phyloP scores from a whole-genome alignment of 176 grass and related monocot species.

The Oryza brachyantha region DNA sequence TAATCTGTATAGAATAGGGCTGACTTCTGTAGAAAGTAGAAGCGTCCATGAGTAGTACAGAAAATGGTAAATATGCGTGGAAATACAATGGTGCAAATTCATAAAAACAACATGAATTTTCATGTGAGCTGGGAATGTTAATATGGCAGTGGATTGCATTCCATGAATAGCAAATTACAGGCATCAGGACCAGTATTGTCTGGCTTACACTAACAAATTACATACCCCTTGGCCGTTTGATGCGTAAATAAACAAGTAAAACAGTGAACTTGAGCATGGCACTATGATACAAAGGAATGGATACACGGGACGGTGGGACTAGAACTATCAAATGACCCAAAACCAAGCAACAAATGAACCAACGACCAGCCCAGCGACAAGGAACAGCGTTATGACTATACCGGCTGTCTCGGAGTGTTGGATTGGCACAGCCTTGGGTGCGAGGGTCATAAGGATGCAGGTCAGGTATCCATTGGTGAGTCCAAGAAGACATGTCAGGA shows the following conservation, averaged over 20 bases:
- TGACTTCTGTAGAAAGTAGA: too few species aligned
- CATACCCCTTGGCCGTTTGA: background rate
- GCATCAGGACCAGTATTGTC: background rate
- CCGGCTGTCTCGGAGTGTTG: constrained; percentile 84
- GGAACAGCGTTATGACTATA: constrained; percentile 86
- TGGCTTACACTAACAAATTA: constrained; percentile 19
- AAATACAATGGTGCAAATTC: background rate
- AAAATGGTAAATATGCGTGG: background rate
- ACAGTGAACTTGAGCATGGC: background rate
- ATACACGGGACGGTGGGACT: background rate
- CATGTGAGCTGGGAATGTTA: background rate
- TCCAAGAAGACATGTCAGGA: constrained; percentile 76
- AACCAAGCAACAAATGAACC: constrained; percentile 88
- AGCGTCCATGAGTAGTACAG: background rate
- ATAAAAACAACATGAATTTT: background rate
- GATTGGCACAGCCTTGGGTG: constrained; percentile 82
- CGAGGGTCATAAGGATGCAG: constrained; percentile 77
- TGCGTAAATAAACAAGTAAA: constrained; percentile 25
- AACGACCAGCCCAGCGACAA: constrained; percentile 56
- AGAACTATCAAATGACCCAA: constrained; percentile 65
- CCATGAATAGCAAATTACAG: constrained; percentile 18
- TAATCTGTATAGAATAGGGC: too few species aligned
- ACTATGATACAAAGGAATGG: constrained; percentile 5
- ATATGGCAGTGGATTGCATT: background rate
- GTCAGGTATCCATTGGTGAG: constrained; percentile 89